A percentile compares a stretch with the other conserved stretches of the same genome.
phyloP scores from a whole-genome alignment of 2,329 filamentous ascomycete species.

The Colletotrichum eremochloae region DNA sequence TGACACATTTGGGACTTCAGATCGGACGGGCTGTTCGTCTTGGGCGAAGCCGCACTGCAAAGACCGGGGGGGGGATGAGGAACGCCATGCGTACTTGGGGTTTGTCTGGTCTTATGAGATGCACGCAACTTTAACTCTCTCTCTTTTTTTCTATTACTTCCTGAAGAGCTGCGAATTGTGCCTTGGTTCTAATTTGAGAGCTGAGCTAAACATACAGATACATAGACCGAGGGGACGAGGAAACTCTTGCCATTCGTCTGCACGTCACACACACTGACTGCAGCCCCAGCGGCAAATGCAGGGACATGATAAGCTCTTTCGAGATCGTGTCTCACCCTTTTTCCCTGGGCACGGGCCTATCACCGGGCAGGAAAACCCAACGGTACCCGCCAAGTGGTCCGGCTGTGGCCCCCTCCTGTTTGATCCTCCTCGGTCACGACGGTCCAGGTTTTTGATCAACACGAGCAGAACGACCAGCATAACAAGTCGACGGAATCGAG shows the following conservation, averaged over 20 bases:
- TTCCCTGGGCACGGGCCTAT: conserved; percentile 15
- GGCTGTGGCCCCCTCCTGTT: conserved; percentile 39
- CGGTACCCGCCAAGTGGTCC: conserved; percentile 24
- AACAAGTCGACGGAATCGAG: conserved; percentile 7
- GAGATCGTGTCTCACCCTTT: conserved; percentile 4
- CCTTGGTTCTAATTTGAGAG: too few species aligned
- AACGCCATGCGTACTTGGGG: neutral
- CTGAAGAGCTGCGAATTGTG: neutral
- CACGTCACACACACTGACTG: neutral
- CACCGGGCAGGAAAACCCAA: neutral
- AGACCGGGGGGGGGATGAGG: neutral
- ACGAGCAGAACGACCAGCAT: conserved; percentile 26
- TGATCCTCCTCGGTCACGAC: conserved; percentile 38
- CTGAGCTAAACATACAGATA: too few species aligned
- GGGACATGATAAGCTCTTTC: neutral
- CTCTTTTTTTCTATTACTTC: too few species aligned
- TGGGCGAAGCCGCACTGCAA: conserved; percentile 23
- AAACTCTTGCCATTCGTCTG: neutral
- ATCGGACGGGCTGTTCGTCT: conserved; percentile 43
- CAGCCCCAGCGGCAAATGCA: too few species aligned
- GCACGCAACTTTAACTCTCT: neutral
- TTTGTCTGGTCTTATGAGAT: neutral
- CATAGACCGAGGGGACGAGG: neutral
- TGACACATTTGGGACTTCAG: conserved; percentile 42
- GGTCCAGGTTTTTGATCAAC: conserved; percentile 30